phyloP scores from a whole-genome alignment of 352 stramenopile genomes.

The Pythium rishiriense region DNA sequence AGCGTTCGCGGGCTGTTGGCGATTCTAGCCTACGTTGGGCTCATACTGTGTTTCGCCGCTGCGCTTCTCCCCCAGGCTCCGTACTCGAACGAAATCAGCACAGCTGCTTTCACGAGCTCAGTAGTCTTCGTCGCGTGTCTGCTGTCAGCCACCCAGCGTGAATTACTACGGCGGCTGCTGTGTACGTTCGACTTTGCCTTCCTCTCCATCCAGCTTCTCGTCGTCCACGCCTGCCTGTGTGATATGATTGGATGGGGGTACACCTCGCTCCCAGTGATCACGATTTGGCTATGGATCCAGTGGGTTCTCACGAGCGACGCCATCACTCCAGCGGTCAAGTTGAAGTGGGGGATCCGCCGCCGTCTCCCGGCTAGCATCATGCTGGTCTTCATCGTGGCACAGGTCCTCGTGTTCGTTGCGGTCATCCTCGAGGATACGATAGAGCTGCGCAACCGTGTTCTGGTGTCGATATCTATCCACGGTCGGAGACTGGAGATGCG shows the following conservation, averaged over 20 bases:
- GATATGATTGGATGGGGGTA: conserved; percentile 31
- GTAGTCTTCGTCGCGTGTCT: neutral
- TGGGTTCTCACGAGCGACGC: conserved; percentile 39
- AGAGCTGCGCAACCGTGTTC: neutral
- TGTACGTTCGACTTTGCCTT: conserved; percentile 27
- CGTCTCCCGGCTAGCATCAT: neutral
- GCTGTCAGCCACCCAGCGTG: neutral
- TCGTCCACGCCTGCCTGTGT: conserved; percentile 20
- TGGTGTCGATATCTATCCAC: neutral
- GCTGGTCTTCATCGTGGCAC: neutral
- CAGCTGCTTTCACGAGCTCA: too few relatives aligned
- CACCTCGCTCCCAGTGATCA: conserved; percentile 22
- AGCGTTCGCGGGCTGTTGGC: neutral
- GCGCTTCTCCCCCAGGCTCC: too few relatives aligned
- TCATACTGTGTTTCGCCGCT: too few relatives aligned
- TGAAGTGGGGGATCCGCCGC: neutral
- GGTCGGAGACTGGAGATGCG: neutral
- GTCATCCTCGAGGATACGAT: neutral
- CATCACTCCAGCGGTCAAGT: neutral
- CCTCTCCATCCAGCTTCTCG: conserved; percentile 21
- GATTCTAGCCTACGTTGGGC: neutral
- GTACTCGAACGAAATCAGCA: too few relatives aligned
- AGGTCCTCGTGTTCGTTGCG: neutral
- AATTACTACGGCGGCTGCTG: conserved; percentile 11
- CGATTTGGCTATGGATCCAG: conserved; percentile 44